phyloP scores from a whole-genome alignment of 306 rosid species.

The Lagenaria siceraria region DNA sequence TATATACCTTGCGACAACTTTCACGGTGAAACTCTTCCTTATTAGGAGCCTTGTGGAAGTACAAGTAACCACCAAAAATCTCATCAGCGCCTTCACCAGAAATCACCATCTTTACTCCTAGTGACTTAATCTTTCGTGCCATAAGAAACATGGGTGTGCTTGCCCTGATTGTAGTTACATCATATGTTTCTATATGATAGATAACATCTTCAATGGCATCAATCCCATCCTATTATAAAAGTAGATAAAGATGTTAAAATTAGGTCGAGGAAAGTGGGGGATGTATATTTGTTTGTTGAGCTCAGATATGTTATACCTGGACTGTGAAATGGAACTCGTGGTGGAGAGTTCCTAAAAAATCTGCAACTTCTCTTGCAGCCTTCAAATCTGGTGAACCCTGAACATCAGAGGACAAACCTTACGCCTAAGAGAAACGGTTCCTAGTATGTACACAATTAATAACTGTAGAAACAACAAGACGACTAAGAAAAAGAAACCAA shows the following conservation, averaged over 20 bases:
- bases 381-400: constrained; percentile 98
- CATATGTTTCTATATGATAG: constrained; percentile 85
- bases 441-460: too few species aligned
- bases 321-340: constrained; percentile 83
- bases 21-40: constrained; percentile 89
- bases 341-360: constrained; percentile 77
- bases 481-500: constrained; percentile 2
- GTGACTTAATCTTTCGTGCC: constrained; percentile 88
- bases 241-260: not conserved
- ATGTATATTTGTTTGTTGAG: not conserved
- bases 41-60: constrained; percentile 98
- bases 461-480: not conserved
- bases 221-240: constrained; percentile 60
- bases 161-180: constrained; percentile 90
- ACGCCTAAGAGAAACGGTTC: not conserved
- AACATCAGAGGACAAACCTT: not conserved
- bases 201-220: constrained; percentile 96
- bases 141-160: constrained; percentile 97
- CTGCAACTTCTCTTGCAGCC: constrained; percentile 94
- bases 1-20: constrained; percentile 79
- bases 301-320: constrained; percentile 37
- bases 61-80: constrained; percentile 85
- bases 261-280: not conserved
- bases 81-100: constrained; percentile 99
- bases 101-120: constrained; percentile 91